Conservation (phyloP, 306 rosid genomes). For the Crotalaria pallida region DNA sequence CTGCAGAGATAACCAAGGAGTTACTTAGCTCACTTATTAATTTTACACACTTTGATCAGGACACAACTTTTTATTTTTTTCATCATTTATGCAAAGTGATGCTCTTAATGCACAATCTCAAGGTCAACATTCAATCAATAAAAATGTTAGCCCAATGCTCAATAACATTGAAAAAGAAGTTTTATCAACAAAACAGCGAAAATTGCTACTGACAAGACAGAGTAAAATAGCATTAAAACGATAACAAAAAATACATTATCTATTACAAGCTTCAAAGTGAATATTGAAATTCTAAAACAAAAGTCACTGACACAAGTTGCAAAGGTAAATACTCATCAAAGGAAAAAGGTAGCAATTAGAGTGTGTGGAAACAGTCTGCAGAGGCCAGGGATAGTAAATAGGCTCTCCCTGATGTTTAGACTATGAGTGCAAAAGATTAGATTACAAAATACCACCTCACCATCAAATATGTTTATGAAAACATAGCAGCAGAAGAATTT, state of each 20-base stretch:
- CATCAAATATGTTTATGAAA: no score
- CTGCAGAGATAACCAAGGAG: conserved; percentile 17
- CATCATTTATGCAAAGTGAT: background rate
- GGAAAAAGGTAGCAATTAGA: background rate
- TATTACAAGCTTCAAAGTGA: background rate
- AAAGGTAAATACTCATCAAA: background rate
- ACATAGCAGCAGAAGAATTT: no score
- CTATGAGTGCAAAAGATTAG: no score
- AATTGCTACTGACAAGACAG: background rate
- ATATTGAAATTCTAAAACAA: background rate
- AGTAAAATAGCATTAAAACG: background rate
- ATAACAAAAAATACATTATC: background rate
- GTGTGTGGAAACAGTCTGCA: no score
- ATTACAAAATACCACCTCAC: no score
- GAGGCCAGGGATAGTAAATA: no score
- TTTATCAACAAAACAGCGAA: background rate
- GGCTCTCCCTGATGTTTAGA: no score
- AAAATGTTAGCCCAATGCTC: background rate
- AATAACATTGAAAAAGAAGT: conserved; percentile 5
- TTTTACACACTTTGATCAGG: background rate
- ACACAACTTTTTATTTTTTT: background rate
- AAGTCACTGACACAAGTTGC: background rate
- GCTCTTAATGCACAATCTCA: background rate
- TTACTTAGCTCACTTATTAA: background rate
- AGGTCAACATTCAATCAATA: background rate